Conservation (phyloP, 139 green algal genomes). For the Yamagishiella unicocca region DNA sequence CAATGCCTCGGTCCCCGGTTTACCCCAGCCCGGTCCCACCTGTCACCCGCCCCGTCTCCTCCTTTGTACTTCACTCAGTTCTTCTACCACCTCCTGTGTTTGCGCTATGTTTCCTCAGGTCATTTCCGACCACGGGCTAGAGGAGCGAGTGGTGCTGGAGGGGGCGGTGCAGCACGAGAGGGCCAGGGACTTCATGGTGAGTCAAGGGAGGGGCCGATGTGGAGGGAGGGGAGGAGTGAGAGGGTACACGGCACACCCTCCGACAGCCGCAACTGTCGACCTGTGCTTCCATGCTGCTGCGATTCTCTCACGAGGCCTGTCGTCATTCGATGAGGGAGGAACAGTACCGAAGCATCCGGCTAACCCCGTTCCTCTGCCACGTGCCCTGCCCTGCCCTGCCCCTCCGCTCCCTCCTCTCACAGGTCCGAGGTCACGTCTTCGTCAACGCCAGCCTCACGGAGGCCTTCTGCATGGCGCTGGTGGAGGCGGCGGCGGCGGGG, state of each 20-base stretch:
- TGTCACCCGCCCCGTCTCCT: too few species aligned
- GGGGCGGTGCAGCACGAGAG: slow-evolving; percentile 84
- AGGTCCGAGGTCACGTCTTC: slow-evolving; percentile 83
- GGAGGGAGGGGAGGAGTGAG: not conserved
- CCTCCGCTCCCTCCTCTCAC: not conserved
- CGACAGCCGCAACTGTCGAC: too few species aligned
- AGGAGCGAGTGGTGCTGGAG: slow-evolving; percentile 80
- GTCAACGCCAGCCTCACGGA: slow-evolving; percentile 96
- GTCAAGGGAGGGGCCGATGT: not conserved
- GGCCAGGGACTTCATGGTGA: slow-evolving; percentile 68
- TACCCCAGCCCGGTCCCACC: too few species aligned
- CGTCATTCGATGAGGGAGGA: too few species aligned
- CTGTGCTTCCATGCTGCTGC: too few species aligned
- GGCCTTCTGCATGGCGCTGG: slow-evolving; percentile 98
- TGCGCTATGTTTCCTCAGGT: too few species aligned
- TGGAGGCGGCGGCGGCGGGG: slow-evolving; percentile 93
- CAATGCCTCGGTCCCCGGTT: too few species aligned
- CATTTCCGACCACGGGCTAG: slow-evolving; percentile 73
- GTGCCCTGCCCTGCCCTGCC: not conserved
- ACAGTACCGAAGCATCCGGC: too few species aligned
- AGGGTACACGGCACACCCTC: too few species aligned
- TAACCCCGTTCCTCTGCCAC: not conserved
- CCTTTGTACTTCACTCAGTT: too few species aligned
- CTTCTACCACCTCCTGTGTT: too few species aligned
- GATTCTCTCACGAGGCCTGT: too few species aligned